Evolutionary conservation across 306 rosid species (phyloP), one percentile per base, ranked within the genome.

Genomic region (Fragaria ananassa): DNA sequence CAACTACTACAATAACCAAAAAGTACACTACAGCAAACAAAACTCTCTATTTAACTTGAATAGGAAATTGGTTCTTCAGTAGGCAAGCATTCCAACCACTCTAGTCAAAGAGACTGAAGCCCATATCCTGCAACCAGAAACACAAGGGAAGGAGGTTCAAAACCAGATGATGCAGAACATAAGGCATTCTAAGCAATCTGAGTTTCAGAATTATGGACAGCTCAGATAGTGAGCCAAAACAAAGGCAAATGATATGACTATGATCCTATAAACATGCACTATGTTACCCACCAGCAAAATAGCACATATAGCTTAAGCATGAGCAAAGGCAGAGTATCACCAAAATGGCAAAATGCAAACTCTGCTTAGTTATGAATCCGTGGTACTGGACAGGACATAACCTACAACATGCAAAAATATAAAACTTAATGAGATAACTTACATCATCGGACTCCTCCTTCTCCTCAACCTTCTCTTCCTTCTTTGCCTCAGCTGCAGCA

Each of bases 391-490:
- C 3, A 5, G 42, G 7, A 47, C 25, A 44, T 45, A 12, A 0
- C 3, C 35, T 2, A 2, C 57, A 12, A 45, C 58, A 49, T 50
- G 68, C 68, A 42, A 3, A 60, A 2, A 57, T 1, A 74, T 35
- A 17, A 1, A 42, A 8, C 56, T 37, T 14, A 2, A 6, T 7
- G 25, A 41, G 23, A 39, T 37, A 23, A 72, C 92, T 87, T 86
- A 91, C 97, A 61, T 93, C 97, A 51, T 89, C 95, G 0, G 95
- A 88, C 77, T 91, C 96, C 77, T 91, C 96, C 41, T 91, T 86
- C 93, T 89, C 91, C 81, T 86, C 95, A 0, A 79, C 90, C 80
- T 93, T 89, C 46, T 88, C 97, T 74, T 93, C 98, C 65, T 91
- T 88, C 93, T 91, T 89, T 42, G 92, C 39, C 83, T 84, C 93